Evolutionary conservation across 2,329 filamentous ascomycete genomes (phyloP).

Genomic region (Hawksworthiomyces lignivorus): DNA sequence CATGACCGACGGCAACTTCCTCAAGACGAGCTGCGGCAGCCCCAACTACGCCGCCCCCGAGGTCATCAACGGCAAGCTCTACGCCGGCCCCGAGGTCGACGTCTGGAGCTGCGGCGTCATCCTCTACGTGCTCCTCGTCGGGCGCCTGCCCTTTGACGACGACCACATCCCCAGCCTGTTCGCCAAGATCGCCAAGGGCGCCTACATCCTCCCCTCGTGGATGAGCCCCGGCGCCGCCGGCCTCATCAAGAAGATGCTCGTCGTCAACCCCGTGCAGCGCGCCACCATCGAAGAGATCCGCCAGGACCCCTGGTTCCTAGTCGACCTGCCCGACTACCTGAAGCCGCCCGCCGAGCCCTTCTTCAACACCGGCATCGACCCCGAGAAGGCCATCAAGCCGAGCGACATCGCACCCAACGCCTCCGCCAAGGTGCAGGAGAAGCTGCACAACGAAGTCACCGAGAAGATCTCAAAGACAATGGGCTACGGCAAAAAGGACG

Average conservation of each 20-base stretch:
- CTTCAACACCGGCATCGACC: slow-evolving; percentile 86
- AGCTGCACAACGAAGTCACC: slow-evolving; percentile 85
- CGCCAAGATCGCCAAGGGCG: slow-evolving; percentile 92
- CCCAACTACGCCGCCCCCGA: slow-evolving; percentile 98
- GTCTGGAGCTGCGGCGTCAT: slow-evolving; percentile 97
- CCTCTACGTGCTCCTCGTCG: slow-evolving; percentile 73
- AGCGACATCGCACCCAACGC: slow-evolving; percentile 74
- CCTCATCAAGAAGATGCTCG: slow-evolving; percentile 87
- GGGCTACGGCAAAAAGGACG: slow-evolving; percentile 92
- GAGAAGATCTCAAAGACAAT: slow-evolving; percentile 96
- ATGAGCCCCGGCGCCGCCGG: slow-evolving; percentile 75
- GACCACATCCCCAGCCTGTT: slow-evolving; percentile 97
- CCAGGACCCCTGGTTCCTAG: slow-evolving; percentile 87
- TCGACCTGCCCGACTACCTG: slow-evolving; percentile 79
- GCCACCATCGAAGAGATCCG: slow-evolving; percentile 92
- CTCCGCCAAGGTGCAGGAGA: slow-evolving; percentile 71
- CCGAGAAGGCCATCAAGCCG: slow-evolving; percentile 81
- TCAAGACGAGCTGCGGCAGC: slow-evolving; percentile 96
- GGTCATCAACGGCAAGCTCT: slow-evolving; percentile 95
- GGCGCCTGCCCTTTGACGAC: slow-evolving; percentile 89
- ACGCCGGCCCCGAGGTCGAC: slow-evolving; percentile 94
- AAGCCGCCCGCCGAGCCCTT: slow-evolving; percentile 86
- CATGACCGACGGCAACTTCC: slow-evolving; percentile 98
- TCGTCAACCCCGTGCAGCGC: slow-evolving; percentile 88
- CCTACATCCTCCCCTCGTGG: slow-evolving; percentile 87